Conservation (phyloP, 352 stramenopile species). For the Pythium vanterpoolii region DNA sequence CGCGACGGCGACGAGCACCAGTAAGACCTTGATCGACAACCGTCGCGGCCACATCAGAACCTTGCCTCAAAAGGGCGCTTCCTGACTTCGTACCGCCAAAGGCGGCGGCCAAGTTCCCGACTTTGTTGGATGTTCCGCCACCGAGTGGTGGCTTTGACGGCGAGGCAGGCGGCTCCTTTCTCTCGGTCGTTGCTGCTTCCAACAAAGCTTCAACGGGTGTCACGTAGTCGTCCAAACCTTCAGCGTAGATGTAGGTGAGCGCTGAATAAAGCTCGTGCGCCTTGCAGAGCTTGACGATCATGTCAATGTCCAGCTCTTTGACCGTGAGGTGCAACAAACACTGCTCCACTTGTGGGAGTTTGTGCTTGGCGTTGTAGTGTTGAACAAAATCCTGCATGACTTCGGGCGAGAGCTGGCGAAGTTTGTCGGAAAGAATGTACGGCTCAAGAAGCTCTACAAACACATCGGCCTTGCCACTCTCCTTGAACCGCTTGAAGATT, state of each 20-base stretch:
- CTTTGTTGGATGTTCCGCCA: slow-evolving; percentile 30
- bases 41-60: slow-evolving; percentile 1
- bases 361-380: slow-evolving; percentile 87
- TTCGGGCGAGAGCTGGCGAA: slow-evolving; percentile 89
- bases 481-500: slow-evolving; percentile 86
- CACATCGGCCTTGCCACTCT: slow-evolving; percentile 77
- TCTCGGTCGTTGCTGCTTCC: slow-evolving; percentile 63
- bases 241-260: slow-evolving; percentile 94
- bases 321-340: slow-evolving; percentile 94
- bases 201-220: slow-evolving; percentile 90
- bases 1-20: slow-evolving; percentile 51
- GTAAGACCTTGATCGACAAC: slow-evolving; percentile 45
- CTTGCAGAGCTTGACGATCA: slow-evolving; percentile 90
- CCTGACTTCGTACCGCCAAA: slow-evolving; percentile 43
- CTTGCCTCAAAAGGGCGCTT: slow-evolving; percentile 9
- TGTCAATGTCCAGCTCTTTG: slow-evolving; percentile 93
- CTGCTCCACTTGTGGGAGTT: slow-evolving; percentile 88
- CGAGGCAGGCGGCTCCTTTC: slow-evolving; percentile 24
- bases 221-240: slow-evolving; percentile 90
- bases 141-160: slow-evolving; percentile 13
- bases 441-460: slow-evolving; percentile 94
- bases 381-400: slow-evolving; percentile 93
- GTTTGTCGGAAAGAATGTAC: slow-evolving; percentile 93
- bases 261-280: slow-evolving; percentile 92
- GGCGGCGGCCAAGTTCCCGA: slow-evolving; percentile 58